Evolutionary conservation across 1,284 basidiomycete species (phyloP).

Genomic region (Chalciporus sp.): DNA sequence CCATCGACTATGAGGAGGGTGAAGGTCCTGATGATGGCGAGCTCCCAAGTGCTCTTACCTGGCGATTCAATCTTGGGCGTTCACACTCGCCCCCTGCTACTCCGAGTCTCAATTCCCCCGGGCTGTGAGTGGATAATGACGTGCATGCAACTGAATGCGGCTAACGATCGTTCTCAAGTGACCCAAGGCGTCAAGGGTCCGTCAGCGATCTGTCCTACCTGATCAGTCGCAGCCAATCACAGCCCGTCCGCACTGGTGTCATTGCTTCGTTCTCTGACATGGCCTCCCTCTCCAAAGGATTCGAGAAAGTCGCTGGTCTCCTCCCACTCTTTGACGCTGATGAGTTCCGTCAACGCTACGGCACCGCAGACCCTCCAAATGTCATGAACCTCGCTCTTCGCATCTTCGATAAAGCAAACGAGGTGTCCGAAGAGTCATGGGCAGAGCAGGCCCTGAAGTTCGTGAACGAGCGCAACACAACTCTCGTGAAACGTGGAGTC

Average conservation of each 20-base stretch:
- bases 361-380: slow-evolving; percentile 76
- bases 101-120: slow-evolving; percentile 65
- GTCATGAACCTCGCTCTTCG: slow-evolving; percentile 94
- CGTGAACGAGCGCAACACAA: slow-evolving; percentile 69
- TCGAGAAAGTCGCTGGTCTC: slow-evolving; percentile 67
- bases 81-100: slow-evolving; percentile 85
- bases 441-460: slow-evolving; percentile 74
- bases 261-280: slow-evolving; percentile 89
- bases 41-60: slow-evolving; percentile 79
- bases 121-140: slow-evolving; percentile 42
- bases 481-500: slow-evolving; percentile 78
- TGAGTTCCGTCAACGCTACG: slow-evolving; percentile 78
- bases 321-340: slow-evolving; percentile 72
- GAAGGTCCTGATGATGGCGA: slow-evolving; percentile 80
- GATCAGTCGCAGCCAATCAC: slow-evolving; percentile 79
- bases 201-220: slow-evolving; percentile 94
- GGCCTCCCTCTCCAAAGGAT: slow-evolving; percentile 71
- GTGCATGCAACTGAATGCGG: slow-evolving; percentile 6
- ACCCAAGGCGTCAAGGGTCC: slow-evolving; percentile 71
- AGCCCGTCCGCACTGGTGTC: slow-evolving; percentile 86
- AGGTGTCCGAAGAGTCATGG: slow-evolving; percentile 80
- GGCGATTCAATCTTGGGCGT: slow-evolving; percentile 92
- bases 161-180: slow-evolving; percentile 32
- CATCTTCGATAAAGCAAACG: slow-evolving; percentile 76
- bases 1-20: slow-evolving; percentile 93